phyloP scores from a whole-genome alignment of 2,329 filamentous ascomycete species.

The Talaromyces sp. region DNA sequence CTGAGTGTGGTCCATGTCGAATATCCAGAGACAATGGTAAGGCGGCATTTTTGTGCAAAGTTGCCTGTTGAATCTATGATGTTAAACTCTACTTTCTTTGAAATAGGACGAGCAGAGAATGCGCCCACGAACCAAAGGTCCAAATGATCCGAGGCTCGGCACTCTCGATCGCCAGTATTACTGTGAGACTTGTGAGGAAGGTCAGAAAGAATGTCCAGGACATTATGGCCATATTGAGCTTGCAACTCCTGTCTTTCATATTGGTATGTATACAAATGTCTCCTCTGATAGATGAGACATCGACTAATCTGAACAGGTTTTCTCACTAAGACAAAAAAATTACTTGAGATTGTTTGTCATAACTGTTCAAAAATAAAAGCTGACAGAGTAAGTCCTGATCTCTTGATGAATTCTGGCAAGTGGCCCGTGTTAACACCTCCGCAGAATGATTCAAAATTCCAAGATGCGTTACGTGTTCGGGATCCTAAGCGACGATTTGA shows the following conservation, averaged over 20 bases:
- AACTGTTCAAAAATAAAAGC: constrained; percentile 97
- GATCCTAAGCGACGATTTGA: constrained; percentile 95
- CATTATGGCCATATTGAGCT: constrained; percentile 99
- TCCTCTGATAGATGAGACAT: not conserved
- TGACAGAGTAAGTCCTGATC: constrained; percentile 80
- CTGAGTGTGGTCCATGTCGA: constrained; percentile 96
- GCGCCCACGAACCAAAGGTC: constrained; percentile 81
- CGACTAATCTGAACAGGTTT: constrained; percentile 60
- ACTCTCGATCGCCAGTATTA: constrained; percentile 94
- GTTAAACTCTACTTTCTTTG: constrained; percentile 22
- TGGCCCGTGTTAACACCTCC: constrained; percentile 36
- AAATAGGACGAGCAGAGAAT: constrained; percentile 77
- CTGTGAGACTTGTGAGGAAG: constrained; percentile 93
- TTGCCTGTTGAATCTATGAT: constrained; percentile 8
- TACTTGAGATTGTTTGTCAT: constrained; percentile 97
- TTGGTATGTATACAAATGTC: constrained; percentile 46
- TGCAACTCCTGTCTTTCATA: constrained; percentile 90
- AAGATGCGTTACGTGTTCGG: constrained; percentile 74
- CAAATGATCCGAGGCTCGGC: constrained; percentile 93
- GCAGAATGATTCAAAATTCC: constrained; percentile 80
- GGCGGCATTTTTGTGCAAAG: constrained; percentile 25
- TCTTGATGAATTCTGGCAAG: not conserved
- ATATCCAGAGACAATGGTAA: constrained; percentile 95
- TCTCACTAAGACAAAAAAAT: constrained; percentile 98
- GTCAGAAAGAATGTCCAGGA: constrained; percentile 91